Base-by-base conservation (phyloP, 2,329 filamentous ascomycete genomes). In the Sclerotiophoma versabilis region DNA sequence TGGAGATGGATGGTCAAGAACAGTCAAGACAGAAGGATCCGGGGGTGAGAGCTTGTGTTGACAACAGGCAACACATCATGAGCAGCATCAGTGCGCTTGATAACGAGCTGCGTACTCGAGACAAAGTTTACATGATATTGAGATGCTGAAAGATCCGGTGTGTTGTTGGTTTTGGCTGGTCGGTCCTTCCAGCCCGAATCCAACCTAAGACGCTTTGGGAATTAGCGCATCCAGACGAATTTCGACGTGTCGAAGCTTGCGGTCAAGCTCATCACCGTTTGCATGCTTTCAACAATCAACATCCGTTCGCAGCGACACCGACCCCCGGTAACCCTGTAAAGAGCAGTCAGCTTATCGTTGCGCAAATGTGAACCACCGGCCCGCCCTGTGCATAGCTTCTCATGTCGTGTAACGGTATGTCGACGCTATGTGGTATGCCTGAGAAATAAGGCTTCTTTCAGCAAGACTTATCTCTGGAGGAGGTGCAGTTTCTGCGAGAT, bases 11-110 rank as follows among this genome's bases (percentile, higher is more conserved):
- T n/a, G 20, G 30, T 43, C 44, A 43, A 53, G 50, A 47, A 33
- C 10, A 9, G 37, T 39, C 33, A 49, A 54, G 51, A 45, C 44
- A 17, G 15, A 8, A 51, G n/a, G 33, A 39, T 51, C 41, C 17
- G 45, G 36, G 43, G 37, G 6, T 10, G 33, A 25, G 50, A 62
- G 59, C 56, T 62, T 62, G 41, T 52, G n/a, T 53, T 33, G 9
- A 62, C 59, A 32, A 57, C 53, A 7, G 25, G 45, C 30, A 22
- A 32, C 22, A 33, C 25, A 37, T 12, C 9, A 38, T 15, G 22
- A 19, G 3, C 4, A 14, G 5, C 19, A 17, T 32, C 10, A 22
- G 1, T 17, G 15, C 5, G 2, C 9, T 32, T 11, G 19, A 25
- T 5, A 10, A 14, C 5, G 10, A 23, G 26, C 19, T 19, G 34